These are phyloP conservation scores for Aspergillus nomiae DNA, from an alignment of 2,329 filamentous ascomycete species.

Conservation along the genomic window DNA sequence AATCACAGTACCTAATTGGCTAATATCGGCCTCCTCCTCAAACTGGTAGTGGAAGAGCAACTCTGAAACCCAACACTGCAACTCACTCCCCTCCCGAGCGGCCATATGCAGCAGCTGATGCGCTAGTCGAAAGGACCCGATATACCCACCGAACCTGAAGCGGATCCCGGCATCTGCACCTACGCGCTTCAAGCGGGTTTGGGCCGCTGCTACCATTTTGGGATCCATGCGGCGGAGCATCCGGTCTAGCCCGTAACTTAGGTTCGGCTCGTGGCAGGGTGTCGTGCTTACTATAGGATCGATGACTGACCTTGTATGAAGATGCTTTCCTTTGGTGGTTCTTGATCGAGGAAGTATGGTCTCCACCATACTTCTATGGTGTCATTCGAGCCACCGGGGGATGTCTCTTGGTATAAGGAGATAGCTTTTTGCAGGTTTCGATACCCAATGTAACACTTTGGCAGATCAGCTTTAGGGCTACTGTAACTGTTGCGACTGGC, in stretches of 20 bases:
- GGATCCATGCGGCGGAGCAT: constrained; percentile 20
- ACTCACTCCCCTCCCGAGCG: neutral
- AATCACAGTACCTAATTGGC: constrained; percentile 13
- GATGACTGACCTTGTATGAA: constrained; percentile 13
- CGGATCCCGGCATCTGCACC: constrained; percentile 16
- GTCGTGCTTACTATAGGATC: neutral
- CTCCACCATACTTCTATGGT: constrained; percentile 15
- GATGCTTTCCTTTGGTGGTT: constrained; percentile 15
- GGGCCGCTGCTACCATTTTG: constrained; percentile 16
- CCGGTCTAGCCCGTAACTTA: constrained; percentile 13
- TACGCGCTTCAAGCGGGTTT: constrained; percentile 20
- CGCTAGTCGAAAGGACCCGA: constrained; percentile 22
- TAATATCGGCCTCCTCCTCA: constrained; percentile 23
- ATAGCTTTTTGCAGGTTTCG: constrained; percentile 16
- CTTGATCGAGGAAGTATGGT: constrained; percentile 19
- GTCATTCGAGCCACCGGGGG: constrained; percentile 17
- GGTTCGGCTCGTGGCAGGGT: neutral
- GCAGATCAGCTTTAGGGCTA: neutral
- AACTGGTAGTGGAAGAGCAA: constrained; percentile 22
- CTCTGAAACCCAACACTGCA: constrained; percentile 17
- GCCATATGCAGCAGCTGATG: constrained; percentile 20
- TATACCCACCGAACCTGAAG: constrained; percentile 21
- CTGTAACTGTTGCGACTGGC: neutral
- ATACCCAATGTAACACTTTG: constrained; percentile 21
- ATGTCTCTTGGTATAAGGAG: constrained; percentile 18